Percentiles rank a stretch among this genome's conserved stretches.
Evolutionary conservation across 1,139 yeast genomes (phyloP).

Genomic region (Hyphopichia burtonii): DNA sequence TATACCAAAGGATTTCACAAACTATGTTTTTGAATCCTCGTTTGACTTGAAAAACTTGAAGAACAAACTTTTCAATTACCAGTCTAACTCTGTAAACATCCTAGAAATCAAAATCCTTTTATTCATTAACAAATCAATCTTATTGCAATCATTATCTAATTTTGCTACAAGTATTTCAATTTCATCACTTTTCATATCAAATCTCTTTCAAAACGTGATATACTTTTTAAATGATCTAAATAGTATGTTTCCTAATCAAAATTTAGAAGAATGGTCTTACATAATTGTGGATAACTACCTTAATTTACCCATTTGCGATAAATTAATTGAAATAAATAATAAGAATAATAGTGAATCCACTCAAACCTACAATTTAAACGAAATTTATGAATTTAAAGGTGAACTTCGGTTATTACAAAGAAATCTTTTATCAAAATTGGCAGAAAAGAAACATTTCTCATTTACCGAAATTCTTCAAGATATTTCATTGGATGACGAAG

Average conservation of each 20-base stretch:
- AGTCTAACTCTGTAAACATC: slow-evolving; percentile 18
- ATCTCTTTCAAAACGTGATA: slow-evolving; percentile 31
- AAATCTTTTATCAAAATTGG: slow-evolving; percentile 40
- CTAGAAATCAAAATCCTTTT: slow-evolving; percentile 27
- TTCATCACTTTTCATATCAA: slow-evolving; percentile 31
- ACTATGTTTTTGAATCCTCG: slow-evolving; percentile 17
- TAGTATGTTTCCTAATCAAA: slow-evolving; percentile 13
- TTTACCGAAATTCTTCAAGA: slow-evolving; percentile 24
- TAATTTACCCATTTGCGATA: slow-evolving; percentile 24
- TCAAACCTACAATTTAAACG: slow-evolving; percentile 19
- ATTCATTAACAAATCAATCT: slow-evolving; percentile 25
- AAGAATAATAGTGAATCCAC: slow-evolving; percentile 10
- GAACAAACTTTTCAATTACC: slow-evolving; percentile 6
- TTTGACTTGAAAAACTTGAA: slow-evolving; percentile 11
- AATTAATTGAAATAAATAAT: slow-evolving; percentile 16
- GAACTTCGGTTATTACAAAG: slow-evolving; percentile 47
- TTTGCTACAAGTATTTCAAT: slow-evolving; percentile 29
- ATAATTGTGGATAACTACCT: slow-evolving; percentile 31
- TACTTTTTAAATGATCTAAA: slow-evolving; percentile 41
- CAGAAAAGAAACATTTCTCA: slow-evolving; percentile 25
- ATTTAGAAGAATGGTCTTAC: slow-evolving; percentile 28
- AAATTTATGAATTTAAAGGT: slow-evolving; percentile 44
- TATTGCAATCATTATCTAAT: slow-evolving; percentile 28
- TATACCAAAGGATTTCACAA: slow-evolving; percentile 12
- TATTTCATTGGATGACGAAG: slow-evolving; percentile 13